Evolutionary conservation across 805 yeast species (phyloP), one percentile per base, ranked within the genome.

Genomic region (Spencermartinsiella europaea): DNA sequence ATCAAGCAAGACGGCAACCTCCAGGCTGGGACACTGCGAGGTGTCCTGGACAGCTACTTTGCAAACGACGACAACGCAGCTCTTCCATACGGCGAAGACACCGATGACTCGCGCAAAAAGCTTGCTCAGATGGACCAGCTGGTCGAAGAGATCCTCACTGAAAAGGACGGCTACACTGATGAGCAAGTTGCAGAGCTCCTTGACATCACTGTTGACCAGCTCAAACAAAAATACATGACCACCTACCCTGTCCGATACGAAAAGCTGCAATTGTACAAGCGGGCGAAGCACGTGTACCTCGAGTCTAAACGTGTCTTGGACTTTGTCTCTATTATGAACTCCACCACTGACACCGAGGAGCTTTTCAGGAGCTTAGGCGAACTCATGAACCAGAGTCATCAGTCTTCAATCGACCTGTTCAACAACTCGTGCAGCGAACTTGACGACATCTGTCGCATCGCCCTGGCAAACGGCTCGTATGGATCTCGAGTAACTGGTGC

Each of bases 401-500:
- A 50, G 2, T 76, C 85, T 5, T 74, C 79, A 44, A 65, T 70
- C 28, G 52, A 64, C 22, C 61, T 70, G 31, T 77, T 72, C 63
- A 72, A 79, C 46, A 77, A 83, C 45, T 79, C 85, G 2, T 75
- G 76, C 51, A 70, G 70, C 1, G 81, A 75, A 50, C 72, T 80
- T 46, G 77, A 81, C 46, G 61, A 64, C 10, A 61, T 83, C 34
- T 77, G 83, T 56, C 45, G 58, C 5, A 73, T 83, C 43, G 87
- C 85, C 2, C 59, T 67, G 35, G 59, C 52, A 1, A 70, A 74
- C 49, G 89, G 88, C 2, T 69, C 85, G 1, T 70, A 64, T 48
- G 89, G 89, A 15, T 77, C 85, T 1, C 70, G 90, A 45, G 72
- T 80, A n/a, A 82, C 89, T 7, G 90, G 89, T 21, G 89, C 90